Percentiles rank a stretch among this genome's conserved stretches.
These are phyloP conservation scores for Pseudopithomyces maydicus DNA, from an alignment of 2,329 filamentous ascomycete genomes.

Conservation along the genomic window DNA sequence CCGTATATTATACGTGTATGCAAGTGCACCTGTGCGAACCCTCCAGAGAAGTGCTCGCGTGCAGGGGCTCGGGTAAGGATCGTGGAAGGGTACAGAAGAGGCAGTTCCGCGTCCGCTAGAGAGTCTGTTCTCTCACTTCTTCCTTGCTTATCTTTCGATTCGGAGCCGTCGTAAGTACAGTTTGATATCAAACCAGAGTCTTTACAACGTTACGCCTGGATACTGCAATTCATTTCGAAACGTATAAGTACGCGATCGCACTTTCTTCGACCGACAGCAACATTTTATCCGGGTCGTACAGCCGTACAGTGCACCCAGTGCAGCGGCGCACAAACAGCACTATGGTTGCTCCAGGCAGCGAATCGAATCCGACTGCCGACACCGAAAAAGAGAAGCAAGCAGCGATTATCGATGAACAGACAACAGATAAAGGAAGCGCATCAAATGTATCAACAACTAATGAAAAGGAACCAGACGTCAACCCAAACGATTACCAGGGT, in stretches of 20 bases:
- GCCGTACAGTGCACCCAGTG: background rate
- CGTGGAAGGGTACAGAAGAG: background rate
- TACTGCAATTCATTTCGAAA: background rate
- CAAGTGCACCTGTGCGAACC: background rate
- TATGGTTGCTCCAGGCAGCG: background rate
- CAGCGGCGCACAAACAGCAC: background rate
- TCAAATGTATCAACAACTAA: background rate
- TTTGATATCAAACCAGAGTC: background rate
- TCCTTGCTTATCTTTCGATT: background rate
- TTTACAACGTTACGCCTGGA: too few relatives aligned
- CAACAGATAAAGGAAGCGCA: background rate
- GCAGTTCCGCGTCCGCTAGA: background rate
- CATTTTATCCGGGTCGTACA: constrained; percentile 3
- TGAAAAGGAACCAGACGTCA: background rate
- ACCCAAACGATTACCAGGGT: background rate
- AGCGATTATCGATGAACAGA: background rate
- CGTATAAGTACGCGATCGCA: background rate
- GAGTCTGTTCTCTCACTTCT: background rate
- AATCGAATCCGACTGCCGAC: background rate
- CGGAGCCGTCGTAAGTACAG: background rate
- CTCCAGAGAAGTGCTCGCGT: background rate
- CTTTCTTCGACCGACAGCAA: background rate
- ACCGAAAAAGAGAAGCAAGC: background rate
- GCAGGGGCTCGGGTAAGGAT: background rate
- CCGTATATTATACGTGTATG: background rate